Base-by-base conservation (phyloP, 2,329 filamentous ascomycete genomes). In the Seiridium unicorne region DNA sequence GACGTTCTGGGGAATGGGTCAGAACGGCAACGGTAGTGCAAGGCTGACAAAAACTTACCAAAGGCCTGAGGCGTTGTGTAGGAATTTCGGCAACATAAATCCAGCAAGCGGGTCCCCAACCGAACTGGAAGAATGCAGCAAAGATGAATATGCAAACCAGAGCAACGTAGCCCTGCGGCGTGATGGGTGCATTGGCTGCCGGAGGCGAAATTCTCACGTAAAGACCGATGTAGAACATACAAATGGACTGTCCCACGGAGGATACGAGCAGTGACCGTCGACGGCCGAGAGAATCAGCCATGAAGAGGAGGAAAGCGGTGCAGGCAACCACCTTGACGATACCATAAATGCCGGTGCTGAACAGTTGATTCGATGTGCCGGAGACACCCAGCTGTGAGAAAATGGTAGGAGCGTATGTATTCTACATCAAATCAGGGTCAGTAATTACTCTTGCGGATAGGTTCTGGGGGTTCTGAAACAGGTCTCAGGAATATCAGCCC, bases 61-160 rank as follows among this genome's bases (percentile, higher is more conserved):
- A 66, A 4, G 70, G 70, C 7, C 71, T 67, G n/a, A 75, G 65
- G 18, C 88, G 78, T 0, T 85, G 84, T 3, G 84, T 84, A 0
- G 87, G 86, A 63, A 89, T 89, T 71, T 90, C 87, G 3, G 83
- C 84, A 3, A 88, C 81, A 63, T 89, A 84, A 64, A 73, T 73
- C 87, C 87, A 89, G 74, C 84, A 88, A 18, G 85, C 85, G 0
- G 85, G 85, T 0, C 86, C 87, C 86, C 87, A 89, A 3, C 83
- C 83, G 60, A 85, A 84, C 63, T 87, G 84, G 78, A 89, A 90
- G 75, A 86, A 86, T 2, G 80, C 83, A 0, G 87, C 87, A 66
- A 90, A 90, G 18, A 90, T 75, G 75, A 87, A 90, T 60, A 90
- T 86, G 69, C 84, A 87, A 56, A 88, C 82, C 0, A 90, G 77